These are phyloP conservation scores for Talaromyces sp. DNA, from an alignment of 2,329 filamentous ascomycete genomes.

Conservation along the genomic window DNA sequence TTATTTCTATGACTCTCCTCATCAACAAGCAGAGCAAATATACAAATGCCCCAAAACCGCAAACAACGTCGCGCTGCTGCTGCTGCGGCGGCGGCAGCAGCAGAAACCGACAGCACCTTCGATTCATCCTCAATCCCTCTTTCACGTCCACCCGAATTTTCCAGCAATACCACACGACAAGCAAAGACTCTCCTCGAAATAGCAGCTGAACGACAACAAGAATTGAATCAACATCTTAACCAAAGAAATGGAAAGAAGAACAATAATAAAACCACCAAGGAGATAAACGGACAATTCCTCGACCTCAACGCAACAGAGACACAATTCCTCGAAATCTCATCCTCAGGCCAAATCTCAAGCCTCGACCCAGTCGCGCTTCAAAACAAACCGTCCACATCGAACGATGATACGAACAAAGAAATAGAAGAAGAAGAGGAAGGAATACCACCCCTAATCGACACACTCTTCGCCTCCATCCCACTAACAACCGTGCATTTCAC, in stretches of 20 bases:
- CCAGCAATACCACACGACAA: slow-evolving; percentile 18
- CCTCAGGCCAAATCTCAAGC: slow-evolving; percentile 21
- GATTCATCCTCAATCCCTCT: slow-evolving; percentile 33
- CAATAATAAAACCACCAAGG: not conserved
- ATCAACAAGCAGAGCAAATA: not conserved
- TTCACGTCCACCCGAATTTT: slow-evolving; percentile 21
- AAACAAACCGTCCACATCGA: slow-evolving; percentile 6
- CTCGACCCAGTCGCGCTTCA: slow-evolving; percentile 24
- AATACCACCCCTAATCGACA: slow-evolving; percentile 39
- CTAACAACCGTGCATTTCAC: slow-evolving; percentile 43
- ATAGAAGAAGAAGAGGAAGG: slow-evolving; percentile 11
- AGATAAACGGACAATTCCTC: slow-evolving; percentile 3
- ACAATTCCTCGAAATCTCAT: slow-evolving; percentile 28
- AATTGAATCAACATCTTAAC: slow-evolving; percentile 21
- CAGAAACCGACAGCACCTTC: slow-evolving; percentile 19
- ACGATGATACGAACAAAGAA: not conserved
- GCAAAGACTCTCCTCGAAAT: slow-evolving; percentile 42
- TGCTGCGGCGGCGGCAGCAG: slow-evolving; percentile 18
- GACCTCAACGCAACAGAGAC: slow-evolving; percentile 18
- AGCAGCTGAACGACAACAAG: slow-evolving; percentile 40
- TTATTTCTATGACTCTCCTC: not conserved
- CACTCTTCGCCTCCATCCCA: slow-evolving; percentile 39
- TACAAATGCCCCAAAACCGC: slow-evolving; percentile 24
- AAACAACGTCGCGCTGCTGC: slow-evolving; percentile 38
- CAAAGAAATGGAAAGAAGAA: not conserved